Evolutionary conservation across 2,329 filamentous ascomycete species (phyloP).

Genomic region (Arthrobotrys pseudoclavata): DNA sequence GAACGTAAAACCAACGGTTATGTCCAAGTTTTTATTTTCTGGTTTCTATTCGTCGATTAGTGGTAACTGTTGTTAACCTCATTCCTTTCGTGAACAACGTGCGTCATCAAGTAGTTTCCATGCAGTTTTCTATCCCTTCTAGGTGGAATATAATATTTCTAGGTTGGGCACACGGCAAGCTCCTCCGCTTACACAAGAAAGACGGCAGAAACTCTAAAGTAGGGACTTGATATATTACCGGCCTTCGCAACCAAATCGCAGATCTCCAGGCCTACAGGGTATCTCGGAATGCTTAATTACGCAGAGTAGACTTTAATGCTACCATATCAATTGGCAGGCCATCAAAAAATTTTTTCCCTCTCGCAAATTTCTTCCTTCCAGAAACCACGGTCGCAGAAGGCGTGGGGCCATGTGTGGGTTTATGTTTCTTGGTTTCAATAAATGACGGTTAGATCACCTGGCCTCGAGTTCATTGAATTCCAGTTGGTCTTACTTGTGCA

Average conservation of each 20-base stretch:
- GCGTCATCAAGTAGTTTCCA: constrained; percentile 10
- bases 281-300: constrained; percentile 13
- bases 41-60: not conserved
- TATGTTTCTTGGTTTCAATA: constrained; percentile 15
- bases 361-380: constrained; percentile 17
- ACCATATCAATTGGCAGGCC: not conserved
- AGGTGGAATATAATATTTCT: constrained; percentile 13
- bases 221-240: not conserved
- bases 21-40: not conserved
- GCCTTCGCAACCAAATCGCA: constrained; percentile 2
- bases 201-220: constrained; percentile 21
- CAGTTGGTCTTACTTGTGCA: constrained; percentile 25
- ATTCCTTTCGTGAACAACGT: constrained; percentile 26
- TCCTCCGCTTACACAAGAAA: constrained; percentile 20
- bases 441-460: constrained; percentile 48
- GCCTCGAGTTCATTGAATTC: constrained; percentile 38
- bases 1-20: not conserved
- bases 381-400: constrained; percentile 13
- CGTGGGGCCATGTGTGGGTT: constrained; percentile 23
- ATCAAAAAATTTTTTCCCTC: not conserved
- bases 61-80: constrained; percentile 12
- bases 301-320: not conserved
- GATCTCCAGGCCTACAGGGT: constrained; percentile 14
- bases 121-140: constrained; percentile 22
- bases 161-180: constrained; percentile 9